Evolutionary conservation across 2,329 filamentous ascomycete genomes (phyloP).

Genomic region (Beauveria medogensis): DNA sequence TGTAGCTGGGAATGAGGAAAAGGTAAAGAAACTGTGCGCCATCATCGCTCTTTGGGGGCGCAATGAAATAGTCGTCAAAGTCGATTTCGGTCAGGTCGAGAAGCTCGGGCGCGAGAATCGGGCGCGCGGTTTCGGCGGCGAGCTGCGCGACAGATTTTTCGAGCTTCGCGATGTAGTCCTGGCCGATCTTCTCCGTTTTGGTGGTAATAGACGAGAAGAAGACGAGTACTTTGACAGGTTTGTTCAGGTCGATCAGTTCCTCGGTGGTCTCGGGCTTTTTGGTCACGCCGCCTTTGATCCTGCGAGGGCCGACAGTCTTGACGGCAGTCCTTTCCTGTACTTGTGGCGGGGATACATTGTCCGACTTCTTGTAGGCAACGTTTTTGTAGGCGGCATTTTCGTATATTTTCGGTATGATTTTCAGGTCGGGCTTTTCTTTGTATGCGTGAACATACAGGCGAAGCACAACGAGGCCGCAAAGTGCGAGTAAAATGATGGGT

Average conservation of each 20-base stretch:
- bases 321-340: slow-evolving; percentile 19
- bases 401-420: slow-evolving; percentile 30
- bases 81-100: slow-evolving; percentile 80
- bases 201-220: slow-evolving; percentile 89
- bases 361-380: background rate
- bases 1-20: slow-evolving; percentile 81
- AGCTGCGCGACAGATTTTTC: slow-evolving; percentile 44
- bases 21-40: slow-evolving; percentile 69
- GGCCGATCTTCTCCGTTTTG: slow-evolving; percentile 67
- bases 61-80: slow-evolving; percentile 87
- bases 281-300: slow-evolving; percentile 38
- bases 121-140: slow-evolving; percentile 24
- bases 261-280: slow-evolving; percentile 23
- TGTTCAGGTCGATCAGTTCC: slow-evolving; percentile 22
- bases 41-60: slow-evolving; percentile 53
- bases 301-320: slow-evolving; percentile 36
- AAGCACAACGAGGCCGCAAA: slow-evolving; percentile 30
- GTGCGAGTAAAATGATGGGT: slow-evolving; percentile 32
- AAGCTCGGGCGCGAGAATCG: slow-evolving; percentile 51
- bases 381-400: slow-evolving; percentile 21
- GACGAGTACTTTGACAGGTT: slow-evolving; percentile 62
- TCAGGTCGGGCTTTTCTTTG: slow-evolving; percentile 25
- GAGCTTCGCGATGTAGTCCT: slow-evolving; percentile 51
- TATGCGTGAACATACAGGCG: slow-evolving; percentile 35
- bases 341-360: background rate